phyloP scores from a whole-genome alignment of 108 stramenopile genomes.

The Schizochytrium sp. region DNA sequence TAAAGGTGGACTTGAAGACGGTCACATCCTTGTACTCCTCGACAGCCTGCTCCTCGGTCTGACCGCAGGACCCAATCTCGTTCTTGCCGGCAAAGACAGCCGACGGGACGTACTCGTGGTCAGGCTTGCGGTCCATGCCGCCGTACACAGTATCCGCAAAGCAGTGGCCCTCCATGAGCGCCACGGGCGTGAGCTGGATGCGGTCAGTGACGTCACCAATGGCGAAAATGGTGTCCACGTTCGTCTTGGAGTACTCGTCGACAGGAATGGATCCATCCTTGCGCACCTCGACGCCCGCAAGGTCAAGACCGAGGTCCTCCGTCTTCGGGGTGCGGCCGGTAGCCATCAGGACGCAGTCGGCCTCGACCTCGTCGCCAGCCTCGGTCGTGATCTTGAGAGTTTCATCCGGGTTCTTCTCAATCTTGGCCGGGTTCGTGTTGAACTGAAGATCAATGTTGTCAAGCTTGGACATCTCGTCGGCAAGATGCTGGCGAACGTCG shows the following conservation, averaged over 20 bases:
- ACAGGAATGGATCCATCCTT: conserved; percentile 51
- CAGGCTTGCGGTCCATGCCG: conserved; percentile 59
- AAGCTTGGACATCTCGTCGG: conserved; percentile 58
- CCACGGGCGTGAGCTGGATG: conserved; percentile 87
- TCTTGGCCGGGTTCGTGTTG: conserved; percentile 52
- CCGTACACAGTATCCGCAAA: conserved; percentile 67
- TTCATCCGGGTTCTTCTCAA: conserved; percentile 53
- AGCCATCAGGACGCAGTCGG: conserved; percentile 68
- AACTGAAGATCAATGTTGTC: conserved; percentile 55
- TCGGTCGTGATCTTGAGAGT: conserved; percentile 51
- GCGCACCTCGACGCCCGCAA: conserved; percentile 48
- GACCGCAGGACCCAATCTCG: conserved; percentile 71
- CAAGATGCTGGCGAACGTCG: conserved; percentile 37
- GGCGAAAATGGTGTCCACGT: conserved; percentile 65
- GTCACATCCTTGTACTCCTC: conserved; percentile 60
- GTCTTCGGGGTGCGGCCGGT: conserved; percentile 63
- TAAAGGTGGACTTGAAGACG: conserved; percentile 55
- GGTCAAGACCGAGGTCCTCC: conserved; percentile 55
- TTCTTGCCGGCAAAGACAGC: conserved; percentile 74
- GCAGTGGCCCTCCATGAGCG: conserved; percentile 66
- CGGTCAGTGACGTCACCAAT: conserved; percentile 78
- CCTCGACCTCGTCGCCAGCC: conserved; percentile 42
- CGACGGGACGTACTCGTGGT: conserved; percentile 74
- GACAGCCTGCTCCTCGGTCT: conserved; percentile 72
- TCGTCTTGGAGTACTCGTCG: conserved; percentile 77